A percentile compares a stretch with the other conserved stretches of the same genome.
These are phyloP conservation scores for Aquilaria yunnanensis DNA, from an alignment of 345 rosid genomes.

Conservation along the genomic window DNA sequence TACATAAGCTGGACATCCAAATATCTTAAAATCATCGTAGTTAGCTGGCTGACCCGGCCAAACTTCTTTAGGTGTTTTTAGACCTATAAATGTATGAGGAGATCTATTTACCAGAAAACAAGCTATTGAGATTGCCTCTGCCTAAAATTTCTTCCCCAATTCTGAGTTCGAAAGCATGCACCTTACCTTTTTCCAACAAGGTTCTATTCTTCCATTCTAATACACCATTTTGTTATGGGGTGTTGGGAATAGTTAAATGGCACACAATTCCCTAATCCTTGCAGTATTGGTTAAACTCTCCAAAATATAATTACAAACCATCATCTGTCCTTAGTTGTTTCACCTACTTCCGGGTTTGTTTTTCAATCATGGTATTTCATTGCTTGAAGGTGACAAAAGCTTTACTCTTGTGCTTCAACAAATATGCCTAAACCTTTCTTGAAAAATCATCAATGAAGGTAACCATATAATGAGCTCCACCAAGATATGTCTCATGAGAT, in stretches of 20 bases:
- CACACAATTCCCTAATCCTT: not conserved
- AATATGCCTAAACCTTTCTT: not conserved
- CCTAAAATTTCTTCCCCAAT: no score
- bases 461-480: no score
- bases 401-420: not conserved
- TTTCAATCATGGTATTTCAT: not conserved
- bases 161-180: no score
- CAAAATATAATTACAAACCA: not conserved
- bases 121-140: no score
- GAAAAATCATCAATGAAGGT: no score
- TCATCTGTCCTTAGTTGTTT: not conserved
- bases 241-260: not conserved
- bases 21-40: not conserved
- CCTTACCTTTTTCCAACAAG: not conserved
- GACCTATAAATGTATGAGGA: no score
- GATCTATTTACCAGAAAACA: no score
- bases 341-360: not conserved
- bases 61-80: no score
- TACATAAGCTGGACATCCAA: not conserved
- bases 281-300: not conserved
- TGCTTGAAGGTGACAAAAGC: not conserved
- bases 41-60: not conserved
- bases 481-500: no score
- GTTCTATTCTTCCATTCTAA: not conserved
- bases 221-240: not conserved